Percentiles rank a stretch among this genome's conserved stretches.
Evolutionary conservation across 108 stramenopile genomes (phyloP).

Genomic region (Cyclotella cryptica): DNA sequence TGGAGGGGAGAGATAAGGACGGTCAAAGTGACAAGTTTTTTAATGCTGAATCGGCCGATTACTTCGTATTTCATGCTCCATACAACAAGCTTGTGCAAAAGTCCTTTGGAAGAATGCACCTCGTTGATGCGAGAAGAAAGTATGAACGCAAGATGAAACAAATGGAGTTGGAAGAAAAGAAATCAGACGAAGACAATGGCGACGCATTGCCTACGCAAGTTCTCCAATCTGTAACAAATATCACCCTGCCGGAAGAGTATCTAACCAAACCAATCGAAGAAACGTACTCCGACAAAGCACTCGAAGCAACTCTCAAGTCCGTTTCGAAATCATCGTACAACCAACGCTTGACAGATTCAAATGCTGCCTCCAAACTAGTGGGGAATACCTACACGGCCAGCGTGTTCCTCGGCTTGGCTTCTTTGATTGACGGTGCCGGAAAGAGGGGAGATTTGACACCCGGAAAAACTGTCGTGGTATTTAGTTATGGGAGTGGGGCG

Average conservation of each 20-base stretch:
- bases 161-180: slow-evolving; percentile 46
- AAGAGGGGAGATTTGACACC: slow-evolving; percentile 67
- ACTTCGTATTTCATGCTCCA: slow-evolving; percentile 96
- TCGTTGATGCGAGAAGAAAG: slow-evolving; percentile 82
- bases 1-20: slow-evolving; percentile 21
- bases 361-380: slow-evolving; percentile 78
- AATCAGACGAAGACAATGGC: slow-evolving; percentile 36
- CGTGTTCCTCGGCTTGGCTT: slow-evolving; percentile 91
- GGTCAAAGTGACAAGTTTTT: slow-evolving; percentile 34
- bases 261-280: slow-evolving; percentile 81
- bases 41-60: slow-evolving; percentile 79
- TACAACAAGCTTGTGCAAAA: slow-evolving; percentile 99
- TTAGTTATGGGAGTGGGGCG: slow-evolving; percentile 90
- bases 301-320: slow-evolving; percentile 68
- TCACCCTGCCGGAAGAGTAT: slow-evolving; percentile 57
- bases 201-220: not conserved
- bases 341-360: slow-evolving; percentile 69
- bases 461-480: slow-evolving; percentile 79
- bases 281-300: slow-evolving; percentile 81
- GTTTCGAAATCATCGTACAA: slow-evolving; percentile 62
- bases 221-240: not conserved
- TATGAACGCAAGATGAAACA: slow-evolving; percentile 24
- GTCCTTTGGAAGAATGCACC: slow-evolving; percentile 88
- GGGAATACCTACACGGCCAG: slow-evolving; percentile 98
- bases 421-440: slow-evolving; percentile 82